Conservation (phyloP, 345 rosid species). For the Triadica sebifera region DNA sequence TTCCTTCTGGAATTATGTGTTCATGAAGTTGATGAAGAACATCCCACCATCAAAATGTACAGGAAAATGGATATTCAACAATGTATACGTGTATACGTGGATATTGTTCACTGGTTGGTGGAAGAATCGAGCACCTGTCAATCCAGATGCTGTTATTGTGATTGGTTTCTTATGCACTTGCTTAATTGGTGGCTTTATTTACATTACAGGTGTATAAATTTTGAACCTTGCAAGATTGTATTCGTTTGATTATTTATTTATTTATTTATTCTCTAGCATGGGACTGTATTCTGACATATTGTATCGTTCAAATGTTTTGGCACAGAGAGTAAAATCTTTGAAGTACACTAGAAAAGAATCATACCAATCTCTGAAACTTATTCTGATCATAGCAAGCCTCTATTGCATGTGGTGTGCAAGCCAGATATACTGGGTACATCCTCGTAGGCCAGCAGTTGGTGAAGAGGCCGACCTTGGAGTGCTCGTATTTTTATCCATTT, state of each 20-base stretch:
- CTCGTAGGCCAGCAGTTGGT: constrained; percentile 63
- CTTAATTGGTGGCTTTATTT: constrained; percentile 55
- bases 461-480: constrained; percentile 81
- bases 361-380: constrained; percentile 35
- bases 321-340: constrained; percentile 36
- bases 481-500: constrained; percentile 42
- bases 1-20: not conserved
- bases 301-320: not conserved
- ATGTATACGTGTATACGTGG: constrained; percentile 66
- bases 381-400: constrained; percentile 39
- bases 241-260: not conserved
- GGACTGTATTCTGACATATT: not conserved
- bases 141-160: constrained; percentile 61
- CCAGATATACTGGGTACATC: constrained; percentile 56
- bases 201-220: constrained; percentile 49
- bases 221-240: not conserved
- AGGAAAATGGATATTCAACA: constrained; percentile 64
- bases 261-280: not conserved
- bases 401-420: constrained; percentile 64
- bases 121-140: constrained; percentile 54
- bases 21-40: not conserved
- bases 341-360: constrained; percentile 34
- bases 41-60: constrained; percentile 7
- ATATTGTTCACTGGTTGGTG: constrained; percentile 76
- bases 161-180: constrained; percentile 48